Percentiles rank a stretch among this genome's conserved stretches.
These are phyloP conservation scores for Geotrichum citri-aurantii DNA, from an alignment of 1,139 yeast species.

Conservation along the genomic window DNA sequence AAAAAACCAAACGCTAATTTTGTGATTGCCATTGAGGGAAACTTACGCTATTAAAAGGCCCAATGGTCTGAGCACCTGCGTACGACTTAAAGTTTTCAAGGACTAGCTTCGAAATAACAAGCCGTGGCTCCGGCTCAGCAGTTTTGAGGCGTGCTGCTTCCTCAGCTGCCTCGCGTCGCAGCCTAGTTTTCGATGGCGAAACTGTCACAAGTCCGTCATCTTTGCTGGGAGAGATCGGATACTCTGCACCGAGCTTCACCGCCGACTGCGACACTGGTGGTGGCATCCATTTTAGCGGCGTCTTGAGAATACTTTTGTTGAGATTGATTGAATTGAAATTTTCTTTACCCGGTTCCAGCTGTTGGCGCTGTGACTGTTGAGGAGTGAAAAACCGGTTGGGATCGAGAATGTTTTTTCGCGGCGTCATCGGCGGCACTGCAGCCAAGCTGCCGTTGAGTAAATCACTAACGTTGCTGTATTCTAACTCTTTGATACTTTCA, in stretches of 20 bases:
- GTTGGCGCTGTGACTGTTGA: not conserved
- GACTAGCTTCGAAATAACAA: conserved; percentile 69
- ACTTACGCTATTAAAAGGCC: conserved; percentile 68
- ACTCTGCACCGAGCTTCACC: not conserved
- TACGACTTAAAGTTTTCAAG: conserved; percentile 89
- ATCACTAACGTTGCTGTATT: not conserved
- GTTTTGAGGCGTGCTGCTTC: conserved; percentile 6
- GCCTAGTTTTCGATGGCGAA: conserved; percentile 17
- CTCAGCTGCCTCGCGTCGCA: conserved; percentile 16
- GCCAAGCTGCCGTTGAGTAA: not conserved
- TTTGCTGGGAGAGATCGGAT: not conserved
- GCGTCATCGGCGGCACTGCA: not conserved
- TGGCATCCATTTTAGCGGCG: not conserved
- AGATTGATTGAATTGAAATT: not conserved
- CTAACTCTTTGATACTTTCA: not conserved
- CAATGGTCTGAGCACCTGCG: conserved; percentile 90
- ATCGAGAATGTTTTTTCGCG: not conserved
- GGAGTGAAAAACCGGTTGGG: not conserved
- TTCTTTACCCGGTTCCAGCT: not conserved
- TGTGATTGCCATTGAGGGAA: not conserved
- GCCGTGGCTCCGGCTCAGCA: conserved; percentile 41
- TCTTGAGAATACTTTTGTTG: not conserved
- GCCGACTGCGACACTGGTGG: conserved; percentile 37
- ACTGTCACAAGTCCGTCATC: conserved; percentile 13
- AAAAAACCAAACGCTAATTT: too few species aligned